Conservation (phyloP, 768 basidiomycete species). For the Collybia nuda region DNA sequence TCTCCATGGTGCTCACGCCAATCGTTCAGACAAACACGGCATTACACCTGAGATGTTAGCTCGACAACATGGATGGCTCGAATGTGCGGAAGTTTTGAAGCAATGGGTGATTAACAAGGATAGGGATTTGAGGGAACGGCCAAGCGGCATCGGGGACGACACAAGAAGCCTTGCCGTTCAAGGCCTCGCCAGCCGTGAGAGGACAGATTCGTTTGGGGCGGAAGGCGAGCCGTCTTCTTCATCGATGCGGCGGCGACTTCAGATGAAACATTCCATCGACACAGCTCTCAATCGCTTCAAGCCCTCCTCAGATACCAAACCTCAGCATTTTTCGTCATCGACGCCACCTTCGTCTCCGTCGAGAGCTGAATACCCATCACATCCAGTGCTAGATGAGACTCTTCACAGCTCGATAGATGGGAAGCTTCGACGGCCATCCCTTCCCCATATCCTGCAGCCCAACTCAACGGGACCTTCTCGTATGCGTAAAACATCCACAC, state of each 20-base stretch:
- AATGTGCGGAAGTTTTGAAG: conserved; percentile 73
- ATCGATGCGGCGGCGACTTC: conserved; percentile 49
- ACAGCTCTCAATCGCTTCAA: conserved; percentile 60
- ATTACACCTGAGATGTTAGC: conserved; percentile 86
- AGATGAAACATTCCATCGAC: conserved; percentile 80
- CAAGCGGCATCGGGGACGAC: conserved; percentile 24
- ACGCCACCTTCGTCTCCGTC: conserved; percentile 45
- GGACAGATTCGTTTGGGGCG: conserved; percentile 17
- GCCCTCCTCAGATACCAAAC: conserved; percentile 21
- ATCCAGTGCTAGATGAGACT: conserved; percentile 27
- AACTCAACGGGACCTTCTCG: conserved; percentile 24
- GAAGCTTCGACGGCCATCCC: conserved; percentile 62
- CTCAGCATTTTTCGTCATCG: conserved; percentile 21
- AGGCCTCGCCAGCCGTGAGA: conserved; percentile 11
- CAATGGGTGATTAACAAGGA: conserved; percentile 67
- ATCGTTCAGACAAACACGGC: conserved; percentile 88
- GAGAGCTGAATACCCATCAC: conserved; percentile 44
- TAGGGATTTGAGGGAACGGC: conserved; percentile 57
- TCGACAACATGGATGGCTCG: conserved; percentile 73
- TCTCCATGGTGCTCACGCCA: conserved; percentile 78
- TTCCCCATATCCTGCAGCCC: conserved; percentile 54
- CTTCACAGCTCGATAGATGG: conserved; percentile 28
- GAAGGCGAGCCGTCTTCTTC: conserved; percentile 24
- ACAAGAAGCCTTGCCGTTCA: conserved; percentile 8
- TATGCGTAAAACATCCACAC: conserved; percentile 33